These are phyloP conservation scores for Graphiopsis chlorocephala DNA, from an alignment of 2,329 filamentous ascomycete species.

Conservation along the genomic window DNA sequence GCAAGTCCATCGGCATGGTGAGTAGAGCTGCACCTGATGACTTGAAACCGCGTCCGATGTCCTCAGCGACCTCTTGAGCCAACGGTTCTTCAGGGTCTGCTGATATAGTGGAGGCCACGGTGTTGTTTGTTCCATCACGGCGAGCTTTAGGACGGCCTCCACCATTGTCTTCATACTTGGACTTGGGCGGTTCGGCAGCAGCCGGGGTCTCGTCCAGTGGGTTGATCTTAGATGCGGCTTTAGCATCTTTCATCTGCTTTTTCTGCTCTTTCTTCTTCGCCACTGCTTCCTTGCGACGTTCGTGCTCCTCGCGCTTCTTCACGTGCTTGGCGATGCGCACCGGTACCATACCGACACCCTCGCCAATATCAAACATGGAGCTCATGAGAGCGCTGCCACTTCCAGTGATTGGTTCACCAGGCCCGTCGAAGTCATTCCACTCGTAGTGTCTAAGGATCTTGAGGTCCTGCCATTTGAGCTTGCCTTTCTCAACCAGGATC, in stretches of 20 bases:
- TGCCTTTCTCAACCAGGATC: slow-evolving; percentile 59
- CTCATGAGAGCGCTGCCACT: slow-evolving; percentile 60
- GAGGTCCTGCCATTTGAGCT: slow-evolving; percentile 62
- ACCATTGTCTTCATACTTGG: slow-evolving; percentile 7
- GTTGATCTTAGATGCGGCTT: background rate
- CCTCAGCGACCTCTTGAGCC: slow-evolving; percentile 48
- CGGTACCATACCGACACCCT: slow-evolving; percentile 64
- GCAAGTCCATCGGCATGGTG: slow-evolving; percentile 81
- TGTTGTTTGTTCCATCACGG: slow-evolving; percentile 25
- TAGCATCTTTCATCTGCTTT: slow-evolving; percentile 22
- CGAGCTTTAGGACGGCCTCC: slow-evolving; percentile 20
- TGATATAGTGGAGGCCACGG: slow-evolving; percentile 28
- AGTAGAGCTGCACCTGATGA: slow-evolving; percentile 73
- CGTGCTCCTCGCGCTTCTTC: slow-evolving; percentile 53
- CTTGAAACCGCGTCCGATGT: slow-evolving; percentile 64
- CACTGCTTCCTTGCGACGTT: slow-evolving; percentile 45
- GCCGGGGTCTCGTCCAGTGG: background rate
- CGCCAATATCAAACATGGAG: slow-evolving; percentile 57
- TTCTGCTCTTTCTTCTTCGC: slow-evolving; percentile 31
- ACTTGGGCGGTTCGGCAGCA: background rate
- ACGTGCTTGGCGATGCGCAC: slow-evolving; percentile 59
- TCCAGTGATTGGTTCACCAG: slow-evolving; percentile 69
- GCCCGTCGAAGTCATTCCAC: slow-evolving; percentile 76
- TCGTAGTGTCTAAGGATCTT: slow-evolving; percentile 64
- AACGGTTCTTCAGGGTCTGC: slow-evolving; percentile 30